Evolutionary conservation across 2,329 filamentous ascomycete species (phyloP), one percentile per base, ranked within the genome.

Genomic region (Arthroderma sp.): DNA sequence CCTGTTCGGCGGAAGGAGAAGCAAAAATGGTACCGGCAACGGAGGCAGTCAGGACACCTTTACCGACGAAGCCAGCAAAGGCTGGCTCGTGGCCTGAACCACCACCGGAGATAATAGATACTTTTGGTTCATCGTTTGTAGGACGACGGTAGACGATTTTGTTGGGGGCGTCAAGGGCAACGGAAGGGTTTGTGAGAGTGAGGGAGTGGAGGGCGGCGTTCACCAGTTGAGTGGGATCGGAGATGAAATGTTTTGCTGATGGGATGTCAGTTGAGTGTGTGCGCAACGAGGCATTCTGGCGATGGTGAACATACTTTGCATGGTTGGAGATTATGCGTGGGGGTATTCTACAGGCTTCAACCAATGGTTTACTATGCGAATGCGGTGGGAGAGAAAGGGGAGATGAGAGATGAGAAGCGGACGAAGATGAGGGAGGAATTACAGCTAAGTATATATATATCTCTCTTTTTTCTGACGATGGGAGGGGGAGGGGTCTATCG

Each of bases 71-170:
- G 48, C 78, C 83, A 1, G 81, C 79, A 60, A 94, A 94, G 48
- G 82, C 84, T 27, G 88, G 88, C 61, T 95, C 88, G 59, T 95
- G 88, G 54, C 88, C 88, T 15, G 82, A 84, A 45, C 89, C 89
- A 52, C 89, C 89, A 51, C 89, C 89, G 2, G 84, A 88, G 53
- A 96, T 73, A 57, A 95, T 73, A 46, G 85, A 85, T 38, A 94
- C 86, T 57, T 85, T 77, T 10, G 71, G 61, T 29, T 65, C 59
- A 63, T 68, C 56, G 56, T 54, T 54, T 40, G 59, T 60, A 22
- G 78, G 81, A 11, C 83, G 76, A 45, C 77, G 76, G 68, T 91
- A 94, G 57, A 94, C 66, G 56, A 93, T 82, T 64, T 94, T 95
- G 69, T 93, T 83, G 42, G 78, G 70, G 29, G 68, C 64, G 61